Percentiles rank a stretch among this genome's conserved stretches.
Conservation (phyloP, 2,329 filamentous ascomycete species). For the Corinectria fuckeliana region DNA sequence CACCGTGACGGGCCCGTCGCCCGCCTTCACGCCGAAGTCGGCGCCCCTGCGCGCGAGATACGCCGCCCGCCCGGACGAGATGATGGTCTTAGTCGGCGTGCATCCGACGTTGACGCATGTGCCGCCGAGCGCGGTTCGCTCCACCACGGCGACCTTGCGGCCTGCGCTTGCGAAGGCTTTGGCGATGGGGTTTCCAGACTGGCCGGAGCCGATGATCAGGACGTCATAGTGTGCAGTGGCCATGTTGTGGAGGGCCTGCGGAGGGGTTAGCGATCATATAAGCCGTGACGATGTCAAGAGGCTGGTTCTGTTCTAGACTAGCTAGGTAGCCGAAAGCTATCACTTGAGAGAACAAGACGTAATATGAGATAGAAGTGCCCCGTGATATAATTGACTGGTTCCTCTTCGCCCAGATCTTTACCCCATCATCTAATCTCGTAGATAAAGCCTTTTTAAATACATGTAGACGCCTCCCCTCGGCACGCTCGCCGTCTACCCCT, state of each 20-base stretch:
- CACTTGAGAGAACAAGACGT: neutral
- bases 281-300: neutral
- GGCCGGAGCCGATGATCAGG: conserved; percentile 60
- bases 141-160: conserved; percentile 54
- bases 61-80: conserved; percentile 58
- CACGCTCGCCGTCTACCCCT: conserved; percentile 29
- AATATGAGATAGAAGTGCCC: neutral
- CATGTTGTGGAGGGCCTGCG: conserved; percentile 21
- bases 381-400: too few species aligned
- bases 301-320: neutral
- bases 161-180: conserved; percentile 53
- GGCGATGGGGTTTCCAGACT: conserved; percentile 58
- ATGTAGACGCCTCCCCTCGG: neutral
- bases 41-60: conserved; percentile 50
- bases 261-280: neutral
- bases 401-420: neutral
- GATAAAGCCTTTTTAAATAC: neutral
- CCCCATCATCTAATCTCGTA: neutral
- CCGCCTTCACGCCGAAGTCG: conserved; percentile 53
- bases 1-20: conserved; percentile 40
- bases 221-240: conserved; percentile 34
- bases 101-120: conserved; percentile 63
- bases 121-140: conserved; percentile 57
- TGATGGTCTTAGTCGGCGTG: conserved; percentile 64
- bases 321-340: neutral